A percentile compares a stretch with the other conserved stretches of the same genome.
Conservation (phyloP, 2,329 filamentous ascomycete genomes). For the Clonostachys chloroleuca region DNA sequence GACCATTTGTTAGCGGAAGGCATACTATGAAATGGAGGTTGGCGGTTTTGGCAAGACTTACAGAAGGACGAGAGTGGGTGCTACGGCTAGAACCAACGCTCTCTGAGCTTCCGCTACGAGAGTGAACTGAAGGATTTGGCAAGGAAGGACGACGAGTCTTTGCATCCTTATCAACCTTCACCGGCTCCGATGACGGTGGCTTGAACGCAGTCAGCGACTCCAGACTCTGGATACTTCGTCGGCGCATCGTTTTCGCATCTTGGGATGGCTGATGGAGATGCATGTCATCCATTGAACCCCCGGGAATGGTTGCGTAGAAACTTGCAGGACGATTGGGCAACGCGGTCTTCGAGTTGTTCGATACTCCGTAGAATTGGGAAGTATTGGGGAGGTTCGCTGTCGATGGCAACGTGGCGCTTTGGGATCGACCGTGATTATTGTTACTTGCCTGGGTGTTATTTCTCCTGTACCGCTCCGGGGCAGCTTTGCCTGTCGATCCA, state of each 20-base stretch:
- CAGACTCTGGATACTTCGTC: slow-evolving; percentile 74
- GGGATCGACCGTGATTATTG: slow-evolving; percentile 27
- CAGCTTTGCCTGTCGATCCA: slow-evolving; percentile 34
- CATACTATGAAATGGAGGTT: slow-evolving; percentile 13
- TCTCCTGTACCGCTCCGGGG: slow-evolving; percentile 76
- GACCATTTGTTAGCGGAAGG: slow-evolving; percentile 41
- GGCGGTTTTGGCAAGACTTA: slow-evolving; percentile 38
- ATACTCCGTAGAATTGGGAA: slow-evolving; percentile 20
- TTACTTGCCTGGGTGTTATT: slow-evolving; percentile 36
- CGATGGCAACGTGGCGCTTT: slow-evolving; percentile 23
- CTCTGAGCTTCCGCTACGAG: slow-evolving; percentile 57
- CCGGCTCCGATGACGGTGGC: slow-evolving; percentile 3
- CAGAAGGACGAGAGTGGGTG: slow-evolving; percentile 57
- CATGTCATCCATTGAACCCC: slow-evolving; percentile 63
- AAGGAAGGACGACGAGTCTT: slow-evolving; percentile 32
- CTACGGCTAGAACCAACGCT: slow-evolving; percentile 57
- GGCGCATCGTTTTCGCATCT: slow-evolving; percentile 70
- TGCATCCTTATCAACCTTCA: slow-evolving; percentile 26
- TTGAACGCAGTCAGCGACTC: slow-evolving; percentile 23
- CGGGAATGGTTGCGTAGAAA: slow-evolving; percentile 41
- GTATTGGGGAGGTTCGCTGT: slow-evolving; percentile 14
- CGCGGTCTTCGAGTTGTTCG: slow-evolving; percentile 20
- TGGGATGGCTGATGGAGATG: slow-evolving; percentile 58
- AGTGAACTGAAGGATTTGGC: slow-evolving; percentile 13
- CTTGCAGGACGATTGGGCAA: slow-evolving; percentile 44